These are phyloP conservation scores for Lithospermum erythrorhizon DNA, from an alignment of 257 asterid species.

Conservation along the genomic window DNA sequence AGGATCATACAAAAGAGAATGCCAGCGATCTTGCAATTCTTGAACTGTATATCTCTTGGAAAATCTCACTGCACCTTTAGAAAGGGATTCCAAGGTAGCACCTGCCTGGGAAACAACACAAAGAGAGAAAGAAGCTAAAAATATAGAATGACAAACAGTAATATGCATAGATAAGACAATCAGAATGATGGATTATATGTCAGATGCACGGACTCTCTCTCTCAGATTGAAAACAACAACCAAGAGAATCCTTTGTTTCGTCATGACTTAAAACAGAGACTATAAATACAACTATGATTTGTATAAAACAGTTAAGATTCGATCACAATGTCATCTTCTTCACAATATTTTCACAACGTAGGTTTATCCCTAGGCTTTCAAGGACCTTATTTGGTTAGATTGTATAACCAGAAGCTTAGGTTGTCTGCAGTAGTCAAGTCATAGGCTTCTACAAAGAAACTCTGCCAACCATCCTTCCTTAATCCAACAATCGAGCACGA, in stretches of 20 bases:
- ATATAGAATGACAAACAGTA: background rate
- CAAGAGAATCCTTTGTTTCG: background rate
- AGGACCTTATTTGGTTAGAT: too few species aligned
- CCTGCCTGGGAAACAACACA: conserved; percentile 40
- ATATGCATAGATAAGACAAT: background rate
- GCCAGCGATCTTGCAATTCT: conserved; percentile 69
- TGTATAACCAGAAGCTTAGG: too few species aligned
- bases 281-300: background rate
- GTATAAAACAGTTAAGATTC: background rate
- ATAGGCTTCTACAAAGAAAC: background rate
- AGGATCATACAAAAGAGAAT: conserved; percentile 75
- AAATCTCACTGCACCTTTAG: conserved; percentile 76
- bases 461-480: background rate
- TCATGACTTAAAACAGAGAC: background rate
- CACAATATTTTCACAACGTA: background rate
- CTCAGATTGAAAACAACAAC: background rate
- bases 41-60: conserved; percentile 49
- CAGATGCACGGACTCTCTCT: too few species aligned
- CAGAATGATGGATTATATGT: too few species aligned
- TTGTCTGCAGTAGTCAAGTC: too few species aligned
- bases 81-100: conserved; percentile 78
- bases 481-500: background rate
- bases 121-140: conserved; percentile 1
- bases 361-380: too few species aligned
- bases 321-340: background rate